These are phyloP conservation scores for Colletotrichum coccodes DNA, from an alignment of 2,329 filamentous ascomycete species.

Conservation along the genomic window DNA sequence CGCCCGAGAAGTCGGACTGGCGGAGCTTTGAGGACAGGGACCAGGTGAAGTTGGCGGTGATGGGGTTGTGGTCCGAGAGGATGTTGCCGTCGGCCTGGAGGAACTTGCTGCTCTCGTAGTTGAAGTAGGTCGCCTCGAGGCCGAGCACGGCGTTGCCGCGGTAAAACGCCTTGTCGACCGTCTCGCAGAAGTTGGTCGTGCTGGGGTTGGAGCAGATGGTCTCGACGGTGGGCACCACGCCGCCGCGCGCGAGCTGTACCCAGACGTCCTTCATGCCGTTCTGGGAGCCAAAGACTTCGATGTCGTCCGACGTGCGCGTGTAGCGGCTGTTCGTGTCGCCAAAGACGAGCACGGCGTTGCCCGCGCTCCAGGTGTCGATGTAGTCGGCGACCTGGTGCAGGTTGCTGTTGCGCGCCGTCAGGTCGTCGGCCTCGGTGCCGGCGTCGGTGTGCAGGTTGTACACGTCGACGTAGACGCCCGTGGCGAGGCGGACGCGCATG, in stretches of 20 bases:
- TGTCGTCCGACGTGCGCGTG: slow-evolving; percentile 64
- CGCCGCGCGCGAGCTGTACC: slow-evolving; percentile 63
- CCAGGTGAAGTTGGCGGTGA: slow-evolving; percentile 66
- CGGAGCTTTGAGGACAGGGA: slow-evolving; percentile 47
- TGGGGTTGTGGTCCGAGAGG: slow-evolving; percentile 73
- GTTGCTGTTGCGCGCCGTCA: slow-evolving; percentile 66
- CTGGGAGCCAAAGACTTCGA: slow-evolving; percentile 58
- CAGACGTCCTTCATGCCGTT: slow-evolving; percentile 68
- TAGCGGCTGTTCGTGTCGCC: slow-evolving; percentile 76
- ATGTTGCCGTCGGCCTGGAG: slow-evolving; percentile 65
- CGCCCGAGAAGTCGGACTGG: slow-evolving; percentile 59
- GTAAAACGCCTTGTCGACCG: slow-evolving; percentile 75
- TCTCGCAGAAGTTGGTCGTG: slow-evolving; percentile 66
- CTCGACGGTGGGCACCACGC: slow-evolving; percentile 56
- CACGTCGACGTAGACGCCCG: slow-evolving; percentile 67
- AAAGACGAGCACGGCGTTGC: slow-evolving; percentile 71
- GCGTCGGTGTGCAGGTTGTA: slow-evolving; percentile 77
- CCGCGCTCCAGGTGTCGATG: slow-evolving; percentile 64
- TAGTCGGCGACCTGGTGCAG: slow-evolving; percentile 68
- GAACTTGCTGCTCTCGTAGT: slow-evolving; percentile 67
- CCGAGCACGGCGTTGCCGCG: slow-evolving; percentile 58
- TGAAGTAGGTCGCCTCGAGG: slow-evolving; percentile 59
- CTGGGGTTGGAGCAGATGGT: slow-evolving; percentile 68
- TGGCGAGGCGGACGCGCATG: slow-evolving; percentile 65
- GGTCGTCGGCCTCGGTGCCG: slow-evolving; percentile 63